These are phyloP conservation scores for Chytriomyces sp. DNA, from an alignment of 192 early-diverging fungal species.

Conservation along the genomic window DNA sequence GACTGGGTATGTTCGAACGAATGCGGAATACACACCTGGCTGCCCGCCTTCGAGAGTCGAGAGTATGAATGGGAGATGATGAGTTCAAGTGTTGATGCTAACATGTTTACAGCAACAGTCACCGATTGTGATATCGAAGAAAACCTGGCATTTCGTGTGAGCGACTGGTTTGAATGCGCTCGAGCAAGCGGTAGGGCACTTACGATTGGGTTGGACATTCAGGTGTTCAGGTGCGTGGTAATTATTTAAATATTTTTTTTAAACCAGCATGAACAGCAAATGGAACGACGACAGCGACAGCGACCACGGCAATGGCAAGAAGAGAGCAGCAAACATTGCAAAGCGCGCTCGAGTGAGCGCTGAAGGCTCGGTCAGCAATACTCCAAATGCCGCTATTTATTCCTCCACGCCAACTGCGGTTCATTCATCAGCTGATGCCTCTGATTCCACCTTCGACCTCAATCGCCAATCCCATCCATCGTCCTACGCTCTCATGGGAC, in stretches of 20 bases:
- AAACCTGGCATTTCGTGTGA: constrained; percentile 52
- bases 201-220: constrained; percentile 23
- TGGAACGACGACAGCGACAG: constrained; percentile 36
- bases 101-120: constrained; percentile 36
- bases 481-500: constrained; percentile 44
- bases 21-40: constrained; percentile 39
- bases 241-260: no score
- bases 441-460: neutral
- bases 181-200: neutral
- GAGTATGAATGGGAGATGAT: neutral
- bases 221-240: no score
- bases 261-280: neutral
- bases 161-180: neutral
- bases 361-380: constrained; percentile 8
- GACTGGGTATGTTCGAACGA: neutral
- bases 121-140: constrained; percentile 82
- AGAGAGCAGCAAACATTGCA: neutral
- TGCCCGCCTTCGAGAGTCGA: constrained; percentile 35
- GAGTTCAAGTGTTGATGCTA: neutral
- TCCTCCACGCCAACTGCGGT: neutral
- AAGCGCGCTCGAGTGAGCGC: neutral
- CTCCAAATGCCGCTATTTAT: neutral
- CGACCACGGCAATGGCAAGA: constrained; percentile 10
- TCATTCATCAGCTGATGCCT: neutral
- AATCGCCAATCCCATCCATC: constrained; percentile 5